Base-by-base conservation (phyloP, 495 filamentous ascomycete species). In the Neurospora sp. region DNA sequence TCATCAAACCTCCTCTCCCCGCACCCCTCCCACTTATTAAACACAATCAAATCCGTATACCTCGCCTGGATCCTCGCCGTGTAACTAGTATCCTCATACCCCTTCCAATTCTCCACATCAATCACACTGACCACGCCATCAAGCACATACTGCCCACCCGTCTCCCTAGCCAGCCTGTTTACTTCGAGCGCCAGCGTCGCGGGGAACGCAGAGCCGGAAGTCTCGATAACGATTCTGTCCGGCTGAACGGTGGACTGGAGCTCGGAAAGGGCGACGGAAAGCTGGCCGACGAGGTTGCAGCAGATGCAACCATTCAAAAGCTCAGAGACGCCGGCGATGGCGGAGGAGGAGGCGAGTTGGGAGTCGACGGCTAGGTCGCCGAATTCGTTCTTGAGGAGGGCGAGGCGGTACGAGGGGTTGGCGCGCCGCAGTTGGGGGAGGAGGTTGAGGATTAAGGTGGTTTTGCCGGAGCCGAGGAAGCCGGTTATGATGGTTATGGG, bases 321-420 rank as follows among this genome's bases (percentile, higher is more conserved):
- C 79, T 99, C 96, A 77, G 90, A 90, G 20, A 96, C 94, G 71
- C 93, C 95, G n/a, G 91, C 88, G 77, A 99, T 93, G 41, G 94
- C 89, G 72, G 87, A 85, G 4, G 92, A 90, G 1, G 92, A 86
- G 59, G 96, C 94, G 20, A 98, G 88, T 81, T 96, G 93, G 11
- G 91, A 94, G 86, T 98, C 96, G 80, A 98, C 86, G 37, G 93
- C 94, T 20, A 99, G 81, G 81, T 98, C 94, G 78, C 96, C 96
- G 81, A 97, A 97, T 83, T 99, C 96, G 82, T 99, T 99, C 82
- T 99, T 99, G 27, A 99, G 86, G 27, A 99, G 89, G n/a, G 94
- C 95, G 71, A 99, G 89, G 4, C 89, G 89, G 88, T 98, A 98
- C 74, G 79, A 81, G 9, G 87, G 86, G 76, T 87, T 88, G 35